phyloP scores from a whole-genome alignment of 2,329 filamentous ascomycete genomes.

The Aspergillus pseudoterreus region DNA sequence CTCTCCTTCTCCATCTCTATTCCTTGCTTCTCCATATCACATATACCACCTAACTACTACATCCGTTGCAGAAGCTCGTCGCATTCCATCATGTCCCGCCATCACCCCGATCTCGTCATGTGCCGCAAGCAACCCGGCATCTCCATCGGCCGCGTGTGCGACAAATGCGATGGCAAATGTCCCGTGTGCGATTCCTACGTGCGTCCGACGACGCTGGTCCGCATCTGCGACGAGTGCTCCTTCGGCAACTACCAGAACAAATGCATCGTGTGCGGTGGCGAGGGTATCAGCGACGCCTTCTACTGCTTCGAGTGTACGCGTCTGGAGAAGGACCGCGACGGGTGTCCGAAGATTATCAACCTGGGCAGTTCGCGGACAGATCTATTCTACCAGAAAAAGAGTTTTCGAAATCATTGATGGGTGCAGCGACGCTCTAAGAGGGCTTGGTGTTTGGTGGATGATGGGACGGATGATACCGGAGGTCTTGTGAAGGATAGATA shows the following conservation, averaged over 20 bases:
- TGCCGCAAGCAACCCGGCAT: slow-evolving; percentile 98
- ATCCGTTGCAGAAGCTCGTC: neutral
- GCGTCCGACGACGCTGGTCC: slow-evolving; percentile 90
- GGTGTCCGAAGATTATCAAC: slow-evolving; percentile 99
- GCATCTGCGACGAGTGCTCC: slow-evolving; percentile 98
- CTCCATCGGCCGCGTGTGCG: slow-evolving; percentile 95
- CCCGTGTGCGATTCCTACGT: slow-evolving; percentile 99
- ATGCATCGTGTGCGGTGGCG: slow-evolving; percentile 96
- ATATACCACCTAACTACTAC: neutral
- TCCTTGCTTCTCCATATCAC: neutral
- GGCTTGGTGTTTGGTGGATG: slow-evolving; percentile 4
- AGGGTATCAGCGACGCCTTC: slow-evolving; percentile 96
- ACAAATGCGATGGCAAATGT: slow-evolving; percentile 99
- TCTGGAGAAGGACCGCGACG: slow-evolving; percentile 93
- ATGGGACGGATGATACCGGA: neutral
- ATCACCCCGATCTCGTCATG: slow-evolving; percentile 98
- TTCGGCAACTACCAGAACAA: slow-evolving; percentile 99
- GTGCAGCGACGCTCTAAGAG: neutral
- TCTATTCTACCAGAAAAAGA: slow-evolving; percentile 74
- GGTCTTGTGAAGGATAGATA: no score
- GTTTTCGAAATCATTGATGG: slow-evolving; percentile 41
- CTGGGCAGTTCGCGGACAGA: slow-evolving; percentile 93
- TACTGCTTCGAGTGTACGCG: slow-evolving; percentile 99
- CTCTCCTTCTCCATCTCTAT: neutral
- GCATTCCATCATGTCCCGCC: slow-evolving; percentile 68